Conservation (phyloP, 73 alveolate species). For the Durusdinium trenchii region DNA sequence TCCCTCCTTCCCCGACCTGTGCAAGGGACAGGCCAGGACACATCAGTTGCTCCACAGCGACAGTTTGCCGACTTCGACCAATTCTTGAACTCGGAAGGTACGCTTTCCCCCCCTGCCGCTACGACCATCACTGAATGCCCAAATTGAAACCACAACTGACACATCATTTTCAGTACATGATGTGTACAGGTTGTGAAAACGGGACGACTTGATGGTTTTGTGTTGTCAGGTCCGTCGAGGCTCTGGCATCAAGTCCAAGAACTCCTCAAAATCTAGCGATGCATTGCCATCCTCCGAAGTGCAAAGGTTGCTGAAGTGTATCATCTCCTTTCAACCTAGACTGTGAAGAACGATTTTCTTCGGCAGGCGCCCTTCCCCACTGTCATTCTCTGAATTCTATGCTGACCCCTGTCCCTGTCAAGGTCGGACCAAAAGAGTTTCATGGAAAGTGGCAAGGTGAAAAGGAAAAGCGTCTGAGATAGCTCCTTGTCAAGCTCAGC, state of each 20-base stretch:
- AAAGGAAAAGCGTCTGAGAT: background rate
- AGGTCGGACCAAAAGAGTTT: no score
- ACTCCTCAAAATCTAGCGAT: conserved; percentile 82
- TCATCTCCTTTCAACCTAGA: background rate
- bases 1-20: conserved; percentile 91
- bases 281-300: conserved; percentile 84
- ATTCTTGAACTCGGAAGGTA: no score
- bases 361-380: background rate
- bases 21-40: background rate
- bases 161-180: no score
- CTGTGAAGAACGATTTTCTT: background rate
- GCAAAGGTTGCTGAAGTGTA: background rate
- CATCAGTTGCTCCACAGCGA: background rate
- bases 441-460: no score
- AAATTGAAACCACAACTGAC: no score
- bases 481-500: conserved; percentile 88
- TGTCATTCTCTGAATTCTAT: background rate
- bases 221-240: no score
- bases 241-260: conserved; percentile 81
- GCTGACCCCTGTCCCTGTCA: no score
- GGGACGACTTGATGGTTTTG: no score
- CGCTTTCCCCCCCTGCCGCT: no score
- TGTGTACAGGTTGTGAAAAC: no score
- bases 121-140: no score
- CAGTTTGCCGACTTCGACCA: background rate